phyloP scores from a whole-genome alignment of 768 basidiomycete species.

The Calocybe indica region DNA sequence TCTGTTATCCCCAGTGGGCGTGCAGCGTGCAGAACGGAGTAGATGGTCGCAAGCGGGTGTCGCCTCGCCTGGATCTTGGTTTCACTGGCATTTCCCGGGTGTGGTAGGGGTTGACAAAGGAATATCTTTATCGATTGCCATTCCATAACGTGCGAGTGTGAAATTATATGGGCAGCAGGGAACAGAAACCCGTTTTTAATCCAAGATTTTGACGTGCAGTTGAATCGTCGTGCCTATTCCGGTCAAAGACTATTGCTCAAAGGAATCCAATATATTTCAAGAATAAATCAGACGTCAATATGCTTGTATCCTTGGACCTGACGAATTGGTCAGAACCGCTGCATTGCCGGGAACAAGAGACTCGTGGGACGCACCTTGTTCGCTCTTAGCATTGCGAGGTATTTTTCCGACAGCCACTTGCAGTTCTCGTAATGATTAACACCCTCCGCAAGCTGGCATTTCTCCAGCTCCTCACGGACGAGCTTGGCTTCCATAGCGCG shows the following conservation, averaged over 20 bases:
- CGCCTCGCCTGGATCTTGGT: no score
- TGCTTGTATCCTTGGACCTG: conserved; percentile 85
- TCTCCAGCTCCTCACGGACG: conserved; percentile 81
- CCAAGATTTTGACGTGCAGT: no score
- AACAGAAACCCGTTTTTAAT: no score
- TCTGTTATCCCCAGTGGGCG: no score
- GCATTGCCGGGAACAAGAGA: background rate
- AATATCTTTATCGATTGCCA: no score
- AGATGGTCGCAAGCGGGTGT: no score
- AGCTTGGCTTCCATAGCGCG: conserved; percentile 90
- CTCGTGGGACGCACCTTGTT: conserved; percentile 60
- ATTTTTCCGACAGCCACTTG: conserved; percentile 79
- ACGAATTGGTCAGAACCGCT: background rate
- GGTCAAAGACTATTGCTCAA: background rate
- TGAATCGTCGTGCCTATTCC: background rate
- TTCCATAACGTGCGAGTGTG: no score
- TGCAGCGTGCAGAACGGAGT: no score
- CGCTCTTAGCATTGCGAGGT: conserved; percentile 69
- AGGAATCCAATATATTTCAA: background rate
- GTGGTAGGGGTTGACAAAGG: no score
- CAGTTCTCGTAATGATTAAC: conserved; percentile 91
- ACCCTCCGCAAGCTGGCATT: conserved; percentile 87
- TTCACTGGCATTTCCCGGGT: no score
- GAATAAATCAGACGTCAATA: conserved; percentile 28
- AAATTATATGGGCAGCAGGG: no score